Conservation (phyloP, 2,329 filamentous ascomycete genomes). For the Magnaporthiopsis incrustans region DNA sequence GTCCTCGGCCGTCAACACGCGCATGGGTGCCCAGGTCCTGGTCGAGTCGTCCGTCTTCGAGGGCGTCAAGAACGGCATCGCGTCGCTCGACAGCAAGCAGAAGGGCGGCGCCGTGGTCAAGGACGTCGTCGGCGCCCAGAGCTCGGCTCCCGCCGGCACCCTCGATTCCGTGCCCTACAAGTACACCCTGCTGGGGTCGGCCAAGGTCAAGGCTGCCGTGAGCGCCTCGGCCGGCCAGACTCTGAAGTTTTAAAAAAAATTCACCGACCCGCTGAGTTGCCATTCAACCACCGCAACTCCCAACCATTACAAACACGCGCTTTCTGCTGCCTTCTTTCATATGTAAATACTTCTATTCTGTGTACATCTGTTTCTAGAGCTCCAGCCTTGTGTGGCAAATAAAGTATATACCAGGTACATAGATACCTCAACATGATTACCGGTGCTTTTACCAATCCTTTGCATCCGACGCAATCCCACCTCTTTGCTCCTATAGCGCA, state of each 20-base stretch:
- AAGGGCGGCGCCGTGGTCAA: constrained; percentile 32
- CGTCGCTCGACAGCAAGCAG: constrained; percentile 30
- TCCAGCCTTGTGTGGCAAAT: background rate
- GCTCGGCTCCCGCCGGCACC: constrained; percentile 40
- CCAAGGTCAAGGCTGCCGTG: constrained; percentile 36
- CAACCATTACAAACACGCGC: background rate
- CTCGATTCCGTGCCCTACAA: constrained; percentile 43
- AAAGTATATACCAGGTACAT: too few species aligned
- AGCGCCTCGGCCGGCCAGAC: constrained; percentile 28
- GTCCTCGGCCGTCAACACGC: constrained; percentile 44
- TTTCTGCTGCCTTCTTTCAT: background rate
- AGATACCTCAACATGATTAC: too few species aligned
- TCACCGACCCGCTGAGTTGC: too few species aligned
- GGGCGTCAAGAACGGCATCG: constrained; percentile 24
- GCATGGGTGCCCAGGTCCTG: constrained; percentile 46
- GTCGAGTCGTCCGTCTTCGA: constrained; percentile 47
- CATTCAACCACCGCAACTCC: too few species aligned
- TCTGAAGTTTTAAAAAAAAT: constrained; percentile 26
- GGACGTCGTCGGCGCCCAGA: constrained; percentile 36
- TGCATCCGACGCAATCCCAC: background rate
- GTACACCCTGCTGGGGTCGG: constrained; percentile 43
- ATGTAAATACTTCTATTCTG: background rate
- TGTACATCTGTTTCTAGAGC: background rate
- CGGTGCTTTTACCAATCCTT: background rate
- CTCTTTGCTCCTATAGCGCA: background rate